A percentile compares a stretch with the other conserved stretches of the same genome.
Evolutionary conservation across 208 protist species (phyloP).

Genomic region (Leishmania major): DNA sequence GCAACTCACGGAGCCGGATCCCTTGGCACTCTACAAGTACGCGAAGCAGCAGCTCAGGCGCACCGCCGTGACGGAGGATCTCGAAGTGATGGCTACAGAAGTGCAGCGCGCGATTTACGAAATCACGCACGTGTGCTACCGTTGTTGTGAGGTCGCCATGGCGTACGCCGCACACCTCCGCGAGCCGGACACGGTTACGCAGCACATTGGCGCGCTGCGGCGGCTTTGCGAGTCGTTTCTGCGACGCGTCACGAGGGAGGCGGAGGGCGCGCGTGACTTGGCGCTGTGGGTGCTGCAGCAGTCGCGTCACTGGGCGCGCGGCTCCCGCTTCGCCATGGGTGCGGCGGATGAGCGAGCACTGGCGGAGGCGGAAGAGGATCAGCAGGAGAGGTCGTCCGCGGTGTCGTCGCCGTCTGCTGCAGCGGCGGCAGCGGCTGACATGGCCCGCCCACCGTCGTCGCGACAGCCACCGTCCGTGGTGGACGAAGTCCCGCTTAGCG

Average conservation of each 20-base stretch:
- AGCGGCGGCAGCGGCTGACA: background rate
- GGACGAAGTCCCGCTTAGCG: slow-evolving; percentile 35
- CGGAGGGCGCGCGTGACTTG: slow-evolving; percentile 45
- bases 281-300: slow-evolving; percentile 65
- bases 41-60: slow-evolving; percentile 37
- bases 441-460: slow-evolving; percentile 18
- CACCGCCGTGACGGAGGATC: slow-evolving; percentile 36
- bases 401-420: slow-evolving; percentile 3
- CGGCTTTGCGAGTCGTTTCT: slow-evolving; percentile 46
- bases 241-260: slow-evolving; percentile 35
- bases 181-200: slow-evolving; percentile 8
- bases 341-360: background rate
- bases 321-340: slow-evolving; percentile 14
- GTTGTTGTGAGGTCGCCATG: slow-evolving; percentile 37
- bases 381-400: background rate
- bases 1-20: slow-evolving; percentile 42
- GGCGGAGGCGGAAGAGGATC: slow-evolving; percentile 14
- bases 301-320: slow-evolving; percentile 26
- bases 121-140: slow-evolving; percentile 40
- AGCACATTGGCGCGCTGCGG: slow-evolving; percentile 42
- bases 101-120: slow-evolving; percentile 16
- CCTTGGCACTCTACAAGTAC: slow-evolving; percentile 35
- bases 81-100: slow-evolving; percentile 28
- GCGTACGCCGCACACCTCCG: slow-evolving; percentile 17
- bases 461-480: slow-evolving; percentile 17